phyloP scores from a whole-genome alignment of 768 basidiomycete species.

The Suillus placidus region DNA sequence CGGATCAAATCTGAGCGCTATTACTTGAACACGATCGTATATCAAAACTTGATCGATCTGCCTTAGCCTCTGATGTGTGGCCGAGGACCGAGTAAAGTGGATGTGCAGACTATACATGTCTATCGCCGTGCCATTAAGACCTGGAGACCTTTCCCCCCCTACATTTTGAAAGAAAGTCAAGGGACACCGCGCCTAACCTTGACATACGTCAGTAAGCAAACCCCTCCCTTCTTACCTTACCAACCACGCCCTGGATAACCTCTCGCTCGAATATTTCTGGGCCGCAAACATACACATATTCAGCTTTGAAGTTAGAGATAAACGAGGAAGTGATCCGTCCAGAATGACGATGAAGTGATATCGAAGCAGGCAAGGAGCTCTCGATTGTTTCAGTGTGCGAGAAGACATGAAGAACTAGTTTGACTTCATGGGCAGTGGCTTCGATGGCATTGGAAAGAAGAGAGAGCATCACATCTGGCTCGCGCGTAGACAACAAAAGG shows the following conservation, averaged over 20 bases:
- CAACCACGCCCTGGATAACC: conserved; percentile 40
- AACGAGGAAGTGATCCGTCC: conserved; percentile 16
- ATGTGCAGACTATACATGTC: neutral
- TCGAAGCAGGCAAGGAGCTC: conserved; percentile 4
- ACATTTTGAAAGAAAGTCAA: conserved; percentile 37
- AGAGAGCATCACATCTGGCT: conserved; percentile 52
- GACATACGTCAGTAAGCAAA: conserved; percentile 44
- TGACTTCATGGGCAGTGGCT: conserved; percentile 5
- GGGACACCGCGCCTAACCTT: conserved; percentile 9
- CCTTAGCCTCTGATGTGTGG: neutral
- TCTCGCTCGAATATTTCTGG: conserved; percentile 47
- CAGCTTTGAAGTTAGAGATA: conserved; percentile 17
- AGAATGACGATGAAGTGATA: neutral
- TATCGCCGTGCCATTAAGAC: neutral
- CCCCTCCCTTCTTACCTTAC: conserved; percentile 40
- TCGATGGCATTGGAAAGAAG: conserved; percentile 28
- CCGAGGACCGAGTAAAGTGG: neutral
- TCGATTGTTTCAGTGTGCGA: conserved; percentile 14
- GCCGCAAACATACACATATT: conserved; percentile 50
- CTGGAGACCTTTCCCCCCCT: neutral
- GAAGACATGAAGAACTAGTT: conserved; percentile 46
- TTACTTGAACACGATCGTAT: neutral
- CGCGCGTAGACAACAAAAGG: conserved; percentile 54
- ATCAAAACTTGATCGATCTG: neutral
- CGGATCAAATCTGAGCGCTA: neutral